Evolutionary conservation across 768 basidiomycete species (phyloP).

Genomic region (Candolleomyces eurysporus): DNA sequence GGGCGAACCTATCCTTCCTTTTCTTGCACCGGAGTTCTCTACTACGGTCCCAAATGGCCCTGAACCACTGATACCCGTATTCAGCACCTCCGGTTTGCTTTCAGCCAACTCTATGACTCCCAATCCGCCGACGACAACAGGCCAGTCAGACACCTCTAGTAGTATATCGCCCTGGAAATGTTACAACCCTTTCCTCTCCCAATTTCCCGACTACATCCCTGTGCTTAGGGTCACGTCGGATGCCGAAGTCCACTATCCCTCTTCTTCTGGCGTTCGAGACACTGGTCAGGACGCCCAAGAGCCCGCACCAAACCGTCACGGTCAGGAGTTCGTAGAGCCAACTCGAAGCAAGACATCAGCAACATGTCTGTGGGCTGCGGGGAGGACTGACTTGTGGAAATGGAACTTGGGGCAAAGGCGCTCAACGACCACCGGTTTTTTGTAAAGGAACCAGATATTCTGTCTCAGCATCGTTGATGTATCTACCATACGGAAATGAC

Average conservation of each 20-base stretch:
- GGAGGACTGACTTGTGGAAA: conserved; percentile 42
- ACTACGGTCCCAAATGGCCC: not conserved
- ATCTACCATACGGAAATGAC: too few species aligned
- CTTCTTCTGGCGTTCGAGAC: not conserved
- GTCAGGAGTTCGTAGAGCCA: too few species aligned
- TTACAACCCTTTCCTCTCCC: conserved; percentile 29
- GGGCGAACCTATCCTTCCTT: conserved; percentile 39
- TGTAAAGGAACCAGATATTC: too few species aligned
- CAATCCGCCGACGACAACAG: not conserved
- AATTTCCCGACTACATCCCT: conserved; percentile 37
- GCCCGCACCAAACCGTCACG: too few species aligned
- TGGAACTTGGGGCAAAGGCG: conserved; percentile 46
- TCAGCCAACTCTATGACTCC: too few species aligned
- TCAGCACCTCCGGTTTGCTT: conserved; percentile 68
- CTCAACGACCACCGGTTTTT: not conserved
- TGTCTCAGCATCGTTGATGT: too few species aligned
- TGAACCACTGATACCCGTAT: not conserved
- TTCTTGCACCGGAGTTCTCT: not conserved
- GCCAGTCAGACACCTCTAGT: not conserved
- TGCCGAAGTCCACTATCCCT: conserved; percentile 1
- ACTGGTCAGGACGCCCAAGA: not conserved
- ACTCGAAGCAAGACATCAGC: conserved; percentile 15
- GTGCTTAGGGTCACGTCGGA: conserved; percentile 48
- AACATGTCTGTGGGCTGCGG: conserved; percentile 50
- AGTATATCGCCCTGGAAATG: not conserved